Conservation (phyloP, 306 rosid species). For the Quercus bicolor region DNA sequence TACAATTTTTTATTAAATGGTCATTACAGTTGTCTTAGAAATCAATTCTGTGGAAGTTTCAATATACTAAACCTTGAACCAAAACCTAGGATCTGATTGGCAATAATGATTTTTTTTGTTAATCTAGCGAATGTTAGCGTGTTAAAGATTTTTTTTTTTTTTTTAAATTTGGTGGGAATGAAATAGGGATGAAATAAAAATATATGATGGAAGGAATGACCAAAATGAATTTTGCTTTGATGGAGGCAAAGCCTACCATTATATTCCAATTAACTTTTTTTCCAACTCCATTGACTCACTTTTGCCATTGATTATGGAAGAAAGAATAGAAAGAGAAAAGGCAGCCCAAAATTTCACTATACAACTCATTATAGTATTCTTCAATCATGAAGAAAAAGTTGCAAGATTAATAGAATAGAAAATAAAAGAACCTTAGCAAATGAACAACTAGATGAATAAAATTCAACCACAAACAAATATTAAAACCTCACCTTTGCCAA, state of each 20-base stretch:
- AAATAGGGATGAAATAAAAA: background rate
- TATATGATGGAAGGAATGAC: background rate
- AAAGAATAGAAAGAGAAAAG: background rate
- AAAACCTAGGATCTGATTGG: background rate
- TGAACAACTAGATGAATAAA: background rate
- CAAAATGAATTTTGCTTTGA: background rate
- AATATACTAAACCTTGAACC: background rate
- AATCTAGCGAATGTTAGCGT: background rate
- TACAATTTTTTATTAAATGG: background rate
- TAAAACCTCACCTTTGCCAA: conserved; percentile 59
- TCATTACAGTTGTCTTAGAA: background rate
- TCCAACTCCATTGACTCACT: background rate
- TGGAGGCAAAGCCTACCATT: background rate
- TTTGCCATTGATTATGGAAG: background rate
- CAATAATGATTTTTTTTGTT: background rate
- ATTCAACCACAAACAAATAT: background rate
- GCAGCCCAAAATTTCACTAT: background rate
- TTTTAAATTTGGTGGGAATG: background rate
- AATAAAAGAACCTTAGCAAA: background rate
- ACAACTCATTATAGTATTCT: background rate
- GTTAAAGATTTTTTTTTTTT: background rate
- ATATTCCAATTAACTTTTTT: background rate
- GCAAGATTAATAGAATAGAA: background rate
- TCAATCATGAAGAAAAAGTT: background rate
- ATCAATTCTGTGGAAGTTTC: background rate